Evolutionary conservation across 192 early-diverging fungal genomes (phyloP).

Genomic region (Phycomyces blakesleeanus): DNA sequence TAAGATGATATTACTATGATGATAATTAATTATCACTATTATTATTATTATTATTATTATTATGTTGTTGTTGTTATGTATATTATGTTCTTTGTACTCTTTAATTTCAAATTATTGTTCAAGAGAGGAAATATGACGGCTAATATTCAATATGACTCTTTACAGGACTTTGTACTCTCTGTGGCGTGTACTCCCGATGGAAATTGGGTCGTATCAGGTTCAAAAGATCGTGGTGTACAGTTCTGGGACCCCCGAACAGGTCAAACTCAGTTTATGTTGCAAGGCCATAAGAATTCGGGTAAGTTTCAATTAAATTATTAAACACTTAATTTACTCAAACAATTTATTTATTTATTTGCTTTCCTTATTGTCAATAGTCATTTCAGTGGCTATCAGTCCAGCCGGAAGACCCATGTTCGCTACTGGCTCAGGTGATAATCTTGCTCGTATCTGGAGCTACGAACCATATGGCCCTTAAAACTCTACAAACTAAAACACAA

Average conservation of each 20-base stretch:
- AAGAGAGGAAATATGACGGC: background rate
- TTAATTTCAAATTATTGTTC: background rate
- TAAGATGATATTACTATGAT: conserved; percentile 15
- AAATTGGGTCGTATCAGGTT: conserved; percentile 88
- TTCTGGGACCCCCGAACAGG: conserved; percentile 86
- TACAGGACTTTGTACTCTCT: conserved; percentile 92
- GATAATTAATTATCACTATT: too few relatives aligned
- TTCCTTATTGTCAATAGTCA: conserved; percentile 53
- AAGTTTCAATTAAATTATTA: conserved; percentile 1
- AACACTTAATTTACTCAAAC: too few relatives aligned
- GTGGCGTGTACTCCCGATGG: conserved; percentile 83
- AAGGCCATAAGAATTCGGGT: conserved; percentile 97
- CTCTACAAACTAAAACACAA: background rate
- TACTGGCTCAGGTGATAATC: conserved; percentile 92
- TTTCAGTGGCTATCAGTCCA: conserved; percentile 83
- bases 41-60: too few relatives aligned
- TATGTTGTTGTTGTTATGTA: background rate
- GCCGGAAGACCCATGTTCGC: conserved; percentile 81
- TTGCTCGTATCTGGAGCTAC: conserved; percentile 90
- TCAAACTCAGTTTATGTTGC: conserved; percentile 77
- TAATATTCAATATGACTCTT: background rate
- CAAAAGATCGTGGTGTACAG: conserved; percentile 89
- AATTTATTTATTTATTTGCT: too few relatives aligned
- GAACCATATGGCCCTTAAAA: conserved; percentile 31
- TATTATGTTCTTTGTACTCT: background rate